Evolutionary conservation across 768 basidiomycete species (phyloP).

Genomic region (Paxillus ammoniavirescens): DNA sequence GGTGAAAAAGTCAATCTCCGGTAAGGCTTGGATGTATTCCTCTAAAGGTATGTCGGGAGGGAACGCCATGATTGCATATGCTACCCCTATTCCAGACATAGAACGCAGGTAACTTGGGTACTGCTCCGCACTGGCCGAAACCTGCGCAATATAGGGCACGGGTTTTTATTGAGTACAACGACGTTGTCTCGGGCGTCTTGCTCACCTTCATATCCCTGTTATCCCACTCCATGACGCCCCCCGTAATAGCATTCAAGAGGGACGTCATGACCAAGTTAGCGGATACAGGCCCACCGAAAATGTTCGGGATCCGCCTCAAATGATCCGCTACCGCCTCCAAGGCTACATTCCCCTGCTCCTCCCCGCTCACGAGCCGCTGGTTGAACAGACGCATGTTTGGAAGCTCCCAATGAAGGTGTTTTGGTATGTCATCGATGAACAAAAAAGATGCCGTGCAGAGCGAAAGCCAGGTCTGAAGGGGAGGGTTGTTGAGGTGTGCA

Average conservation of each 20-base stretch:
- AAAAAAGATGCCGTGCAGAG: constrained; percentile 33
- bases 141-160: not conserved
- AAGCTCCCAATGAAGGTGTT: constrained; percentile 19
- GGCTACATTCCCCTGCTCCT: constrained; percentile 28
- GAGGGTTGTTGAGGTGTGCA: not conserved
- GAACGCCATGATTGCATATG: constrained; percentile 38
- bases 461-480: constrained; percentile 28
- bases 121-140: constrained; percentile 20
- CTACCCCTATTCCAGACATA: constrained; percentile 34
- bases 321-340: constrained; percentile 35
- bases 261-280: constrained; percentile 37
- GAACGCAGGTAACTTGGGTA: constrained; percentile 28
- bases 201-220: constrained; percentile 28
- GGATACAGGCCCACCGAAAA: constrained; percentile 26
- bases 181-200: too few species aligned
- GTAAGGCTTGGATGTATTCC: constrained; percentile 38
- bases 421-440: constrained; percentile 36
- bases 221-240: constrained; percentile 32
- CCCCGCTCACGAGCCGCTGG: constrained; percentile 26
- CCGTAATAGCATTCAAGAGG: constrained; percentile 35
- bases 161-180: not conserved
- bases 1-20: constrained; percentile 34
- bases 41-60: constrained; percentile 29
- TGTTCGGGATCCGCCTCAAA: constrained; percentile 26
- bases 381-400: constrained; percentile 33